These are phyloP conservation scores for Colletotrichum cuscutae DNA, from an alignment of 2,329 filamentous ascomycete genomes.

Conservation along the genomic window DNA sequence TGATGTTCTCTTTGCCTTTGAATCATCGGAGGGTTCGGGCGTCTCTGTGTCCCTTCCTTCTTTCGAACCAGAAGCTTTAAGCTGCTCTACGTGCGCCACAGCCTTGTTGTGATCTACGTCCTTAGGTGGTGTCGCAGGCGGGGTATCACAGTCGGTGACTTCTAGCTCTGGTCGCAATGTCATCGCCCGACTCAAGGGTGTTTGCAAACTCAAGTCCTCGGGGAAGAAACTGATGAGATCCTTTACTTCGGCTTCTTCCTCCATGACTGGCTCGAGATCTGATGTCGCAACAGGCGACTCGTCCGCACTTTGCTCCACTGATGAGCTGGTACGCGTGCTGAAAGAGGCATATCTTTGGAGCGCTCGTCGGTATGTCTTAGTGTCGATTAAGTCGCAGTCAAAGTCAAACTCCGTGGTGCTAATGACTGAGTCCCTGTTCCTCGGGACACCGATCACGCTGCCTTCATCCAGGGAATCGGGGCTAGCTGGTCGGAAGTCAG, in stretches of 20 bases:
- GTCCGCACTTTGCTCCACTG: neutral
- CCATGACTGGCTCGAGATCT: neutral
- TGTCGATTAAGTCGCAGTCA: conserved; percentile 30
- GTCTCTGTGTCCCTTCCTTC: neutral
- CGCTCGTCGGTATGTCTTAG: conserved; percentile 19
- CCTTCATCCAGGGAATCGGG: neutral
- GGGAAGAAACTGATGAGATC: neutral
- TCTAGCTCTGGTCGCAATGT: conserved; percentile 3
- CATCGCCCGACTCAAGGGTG: neutral
- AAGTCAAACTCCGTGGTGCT: conserved; percentile 33
- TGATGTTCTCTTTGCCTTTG: neutral
- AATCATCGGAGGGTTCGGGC: neutral
- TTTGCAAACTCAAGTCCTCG: neutral
- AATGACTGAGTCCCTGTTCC: conserved; percentile 27
- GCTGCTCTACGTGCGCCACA: neutral
- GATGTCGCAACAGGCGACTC: neutral
- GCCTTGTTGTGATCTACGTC: neutral
- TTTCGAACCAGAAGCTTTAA: no score
- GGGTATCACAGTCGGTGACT: neutral
- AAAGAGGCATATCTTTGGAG: conserved; percentile 8
- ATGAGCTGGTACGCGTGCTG: neutral
- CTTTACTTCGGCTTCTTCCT: neutral
- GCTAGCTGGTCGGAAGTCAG: neutral
- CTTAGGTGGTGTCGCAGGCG: neutral
- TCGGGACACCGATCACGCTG: neutral